Evolutionary conservation across 139 green algal species (phyloP), one percentile per base, ranked within the genome.

Genomic region (Tetradesmus obliquus): DNA sequence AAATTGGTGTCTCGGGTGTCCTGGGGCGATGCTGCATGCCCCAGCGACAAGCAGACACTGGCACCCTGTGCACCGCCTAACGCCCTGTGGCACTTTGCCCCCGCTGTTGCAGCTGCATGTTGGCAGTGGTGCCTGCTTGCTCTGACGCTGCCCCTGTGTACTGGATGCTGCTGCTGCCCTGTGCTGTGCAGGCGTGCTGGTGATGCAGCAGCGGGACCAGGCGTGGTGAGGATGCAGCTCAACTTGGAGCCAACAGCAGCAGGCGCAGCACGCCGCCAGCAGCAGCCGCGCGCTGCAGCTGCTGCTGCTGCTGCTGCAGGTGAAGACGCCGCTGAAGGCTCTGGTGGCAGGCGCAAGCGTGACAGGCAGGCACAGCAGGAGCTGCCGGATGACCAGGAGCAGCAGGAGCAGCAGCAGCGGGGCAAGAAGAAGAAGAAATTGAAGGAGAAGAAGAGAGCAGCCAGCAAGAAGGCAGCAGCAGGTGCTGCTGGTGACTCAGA

Each of bases 291-390:
- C 20, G 20, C 72, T 51, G 83, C 83, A 76, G 55, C n/a, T 53
- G 55, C 82, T 74, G 82, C 82, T 74, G 82, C 82, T 69, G 51
- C 80, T 45, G 80, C 80, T 86, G 51, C 80, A 79, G 72, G 19
- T 51, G 72, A 2, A 7, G 72, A 80, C 60, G 60, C 60, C 19
- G 60, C 60, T 19, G 60, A 71, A 71, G 60, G 10, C 9, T 10
- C 60, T 71, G 60, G 60, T 19, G 60, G 60, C 60, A 71, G 60
- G 60, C 60, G 60, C 60, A 71, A 71, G 60, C 7, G 60, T 4
- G 60, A 71, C 60, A 71, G 60, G 9, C 7, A 19, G 60, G 8
- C 15, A 13, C 60, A 71, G 60, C 60, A 71, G 60, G 60, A 71
- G 60, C 60, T 71, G 60, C 60, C 9, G 60, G 60, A 71, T 71